Evolutionary conservation across 2,329 filamentous ascomycete species (phyloP), one percentile per base, ranked within the genome.

Genomic region (Cladosporium austrohemisphaericum): DNA sequence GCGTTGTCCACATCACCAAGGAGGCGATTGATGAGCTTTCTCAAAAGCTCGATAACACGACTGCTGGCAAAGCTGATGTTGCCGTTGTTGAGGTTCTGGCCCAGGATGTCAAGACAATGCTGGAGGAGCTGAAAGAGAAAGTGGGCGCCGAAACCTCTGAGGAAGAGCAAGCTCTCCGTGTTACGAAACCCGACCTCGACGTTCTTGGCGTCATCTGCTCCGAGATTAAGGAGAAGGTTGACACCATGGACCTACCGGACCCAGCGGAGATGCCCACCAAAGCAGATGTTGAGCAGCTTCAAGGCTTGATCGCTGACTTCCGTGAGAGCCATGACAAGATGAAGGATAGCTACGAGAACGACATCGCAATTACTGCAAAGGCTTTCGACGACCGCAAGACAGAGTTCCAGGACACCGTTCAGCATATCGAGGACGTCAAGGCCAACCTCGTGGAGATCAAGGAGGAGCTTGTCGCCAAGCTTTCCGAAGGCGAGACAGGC

Each of bases 341-440:
- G 56, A 84, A 80, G 54, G 84, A 88, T 37, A 82, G 87, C 64
- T 84, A 85, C 55, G 85, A 86, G 58, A 82, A 75, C 2, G 84
- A 91, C 49, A 83, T 86, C 38, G 84, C 88, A 35, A 74, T 86
- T 19, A 89, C 85, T 13, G 82, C 83, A 2, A 88, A 88, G 68
- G 85, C 86, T 1, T 85, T 93, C 37, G 88, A 93, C 46, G 85
- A 92, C 52, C 85, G 89, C 20, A 89, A 92, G 62, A 80, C 85
- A 36, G 92, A 96, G 65, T 89, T 88, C 47, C 84, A 85, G 18
- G 84, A 83, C 11, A 80, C 95, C 19, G 78, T 85, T 11, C 85
- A 92, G 52, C 84, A 85, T 50, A 85, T 97, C 13, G 78, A 80
- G 1, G 88, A 90, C 59, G 83, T 95, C 62, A 92, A 88, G 71